These are phyloP conservation scores for Hevea brasiliensis DNA, from an alignment of 345 rosid genomes.

Conservation along the genomic window DNA sequence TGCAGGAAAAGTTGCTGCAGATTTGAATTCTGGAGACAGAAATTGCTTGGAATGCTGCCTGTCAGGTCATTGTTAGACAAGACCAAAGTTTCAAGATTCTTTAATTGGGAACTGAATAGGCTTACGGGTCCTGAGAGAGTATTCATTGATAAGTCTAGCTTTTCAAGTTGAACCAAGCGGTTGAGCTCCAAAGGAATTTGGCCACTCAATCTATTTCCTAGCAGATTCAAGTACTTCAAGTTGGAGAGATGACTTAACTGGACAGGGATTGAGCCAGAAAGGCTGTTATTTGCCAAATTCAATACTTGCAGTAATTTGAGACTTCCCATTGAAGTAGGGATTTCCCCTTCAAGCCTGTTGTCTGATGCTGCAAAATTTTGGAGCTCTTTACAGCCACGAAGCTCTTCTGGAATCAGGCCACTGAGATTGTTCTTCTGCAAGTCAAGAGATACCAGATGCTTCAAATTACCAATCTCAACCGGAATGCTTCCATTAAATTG, in stretches of 20 bases:
- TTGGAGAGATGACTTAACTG: slow-evolving; percentile 55
- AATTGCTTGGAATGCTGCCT: slow-evolving; percentile 52
- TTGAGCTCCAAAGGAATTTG: slow-evolving; percentile 57
- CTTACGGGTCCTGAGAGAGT: slow-evolving; percentile 62
- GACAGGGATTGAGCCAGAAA: slow-evolving; percentile 62
- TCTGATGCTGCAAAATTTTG: slow-evolving; percentile 48
- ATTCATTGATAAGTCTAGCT: slow-evolving; percentile 66
- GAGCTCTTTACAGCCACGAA: slow-evolving; percentile 49
- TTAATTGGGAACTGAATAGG: slow-evolving; percentile 40
- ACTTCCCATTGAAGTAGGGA: slow-evolving; percentile 55
- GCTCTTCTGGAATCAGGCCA: slow-evolving; percentile 62
- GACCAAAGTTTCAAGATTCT: slow-evolving; percentile 45
- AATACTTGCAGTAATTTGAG: slow-evolving; percentile 52
- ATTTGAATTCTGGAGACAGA: slow-evolving; percentile 53
- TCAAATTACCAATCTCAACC: slow-evolving; percentile 63
- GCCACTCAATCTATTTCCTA: slow-evolving; percentile 56
- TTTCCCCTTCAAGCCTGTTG: slow-evolving; percentile 67
- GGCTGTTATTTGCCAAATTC: slow-evolving; percentile 72
- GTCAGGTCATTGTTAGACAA: slow-evolving; percentile 52
- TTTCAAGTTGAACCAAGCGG: slow-evolving; percentile 46
- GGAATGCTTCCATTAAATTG: slow-evolving; percentile 71
- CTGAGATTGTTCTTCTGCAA: slow-evolving; percentile 58
- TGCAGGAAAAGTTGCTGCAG: slow-evolving; percentile 52
- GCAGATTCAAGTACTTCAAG: slow-evolving; percentile 57
- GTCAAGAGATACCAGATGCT: slow-evolving; percentile 44